Base-by-base conservation (phyloP, 768 basidiomycete species). In the Glaciozyma antarctica region DNA sequence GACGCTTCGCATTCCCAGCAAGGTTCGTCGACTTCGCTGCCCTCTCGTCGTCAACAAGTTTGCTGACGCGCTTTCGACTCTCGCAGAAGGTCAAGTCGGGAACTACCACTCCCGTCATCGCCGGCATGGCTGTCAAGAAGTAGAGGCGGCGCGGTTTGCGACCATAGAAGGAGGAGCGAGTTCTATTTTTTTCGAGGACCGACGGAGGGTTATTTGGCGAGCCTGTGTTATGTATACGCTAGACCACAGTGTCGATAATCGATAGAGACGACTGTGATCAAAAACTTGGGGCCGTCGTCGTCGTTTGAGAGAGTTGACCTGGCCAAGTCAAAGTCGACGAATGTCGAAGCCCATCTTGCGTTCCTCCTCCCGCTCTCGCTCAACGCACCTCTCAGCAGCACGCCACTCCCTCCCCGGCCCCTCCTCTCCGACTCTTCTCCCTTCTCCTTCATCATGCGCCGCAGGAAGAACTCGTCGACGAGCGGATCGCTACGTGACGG, bases 1-100 rank as follows among this genome's bases (percentile, higher is more conserved):
- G 60, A 43, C 55, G 34, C 55, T 57, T 38, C 55, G 55, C 26
- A 57, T 57, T 38, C 53, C 53, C 53, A 30, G 22, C 19, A 57
- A 57, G 55, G 21, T 34, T 22, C 47, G n/a, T 22, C 47, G 32
- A 32, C 47, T 21, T 48, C 47, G 7, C 47, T 21, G 21, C 47
- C 16, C 19, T 12, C 45, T 16, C 19, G 7, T 22, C 21, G 2
- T 16, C 12, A 16, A 21, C 47, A 2, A 48, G 47, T 15, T 41
- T 13, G 38, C 38, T 41, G 38, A 41, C 38, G 38, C 13, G 8
- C 38, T 2, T 41, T 41, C 2, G 7, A 2, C 38, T 41, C 38
- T 12, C 13, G 38, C 38, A 41, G 38, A 52, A 52, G 30, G 26
- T 16, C 55, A 57, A 57, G 55, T 22, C n/a, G 22, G 34, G 38